Evolutionary conservation across 495 filamentous ascomycete genomes (phyloP), one percentile per base, ranked within the genome.

Genomic region (Tuber indicum): DNA sequence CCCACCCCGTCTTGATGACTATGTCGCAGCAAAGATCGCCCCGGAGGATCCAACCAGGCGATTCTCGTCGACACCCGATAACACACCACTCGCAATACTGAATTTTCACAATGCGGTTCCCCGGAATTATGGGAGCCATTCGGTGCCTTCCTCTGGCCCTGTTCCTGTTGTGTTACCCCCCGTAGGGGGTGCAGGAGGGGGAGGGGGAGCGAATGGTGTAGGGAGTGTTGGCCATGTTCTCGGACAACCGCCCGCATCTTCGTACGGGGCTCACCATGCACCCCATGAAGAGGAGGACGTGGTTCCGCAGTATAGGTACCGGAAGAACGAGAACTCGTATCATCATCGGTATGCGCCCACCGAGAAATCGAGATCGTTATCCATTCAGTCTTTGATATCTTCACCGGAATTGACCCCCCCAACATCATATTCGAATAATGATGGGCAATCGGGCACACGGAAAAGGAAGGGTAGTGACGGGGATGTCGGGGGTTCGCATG

Each of bases 301-400:
- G 41, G 21, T 72, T 42, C 71, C 71, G 32, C 71, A 42, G 41
- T 72, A 12, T 42, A 39, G 41, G 71, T 72, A 32, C 71, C 71
- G 16, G 39, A 42, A 42, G n/a, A 72, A 42, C 71, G 39, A 42
- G 39, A 45, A n/a, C 39, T 45, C 21, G 21, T 45, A 42, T 32
- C 45, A 72, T 9, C 43, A 62, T 47, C n/a, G 49, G n/a, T 44
- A 66, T 36, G 75, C 42, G 12, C 19, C 47, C 36, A 42, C 41
- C 14, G 80, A 77, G 47, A 79, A 77, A 66, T 70, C 77, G n/a
- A 52, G 80, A 19, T 76, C 74, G 26, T 49, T 83, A 43, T 78
- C 75, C 32, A 83, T 83, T 32, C 81, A 83, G 43, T 82, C 78
- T 41, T 58, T 83, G 84, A 87, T 79, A 81, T 83, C 72, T 79